Evolutionary conservation across 352 stramenopile genomes (phyloP).

Genomic region (Phytophthora pistaciae): DNA sequence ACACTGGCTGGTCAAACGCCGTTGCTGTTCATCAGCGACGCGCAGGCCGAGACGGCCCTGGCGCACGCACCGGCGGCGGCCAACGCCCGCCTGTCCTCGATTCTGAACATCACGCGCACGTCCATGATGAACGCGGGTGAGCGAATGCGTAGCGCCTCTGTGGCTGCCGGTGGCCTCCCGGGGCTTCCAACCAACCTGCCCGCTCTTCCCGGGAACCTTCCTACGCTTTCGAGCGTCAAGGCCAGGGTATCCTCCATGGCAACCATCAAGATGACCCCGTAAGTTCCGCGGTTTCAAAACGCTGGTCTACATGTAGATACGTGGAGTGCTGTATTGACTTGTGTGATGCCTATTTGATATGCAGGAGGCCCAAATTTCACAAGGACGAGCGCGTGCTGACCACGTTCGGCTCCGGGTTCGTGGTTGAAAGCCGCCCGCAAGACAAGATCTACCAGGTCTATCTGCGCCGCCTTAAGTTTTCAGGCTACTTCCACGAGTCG

Average conservation of each 20-base stretch:
- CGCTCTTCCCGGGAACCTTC: slow-evolving; percentile 50
- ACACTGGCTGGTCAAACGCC: slow-evolving; percentile 34
- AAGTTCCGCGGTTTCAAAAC: slow-evolving; percentile 30
- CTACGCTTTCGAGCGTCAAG: slow-evolving; percentile 76
- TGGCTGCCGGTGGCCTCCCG: slow-evolving; percentile 53
- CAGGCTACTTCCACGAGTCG: slow-evolving; percentile 79
- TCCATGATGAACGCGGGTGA: slow-evolving; percentile 75
- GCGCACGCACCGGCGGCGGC: slow-evolving; percentile 34
- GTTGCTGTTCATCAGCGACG: slow-evolving; percentile 59
- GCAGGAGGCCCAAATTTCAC: slow-evolving; percentile 73
- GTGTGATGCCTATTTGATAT: slow-evolving; percentile 4
- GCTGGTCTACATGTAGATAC: neutral
- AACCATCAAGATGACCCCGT: slow-evolving; percentile 73
- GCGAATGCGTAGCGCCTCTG: slow-evolving; percentile 69
- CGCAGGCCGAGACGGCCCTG: slow-evolving; percentile 53
- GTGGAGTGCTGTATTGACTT: slow-evolving; percentile 2
- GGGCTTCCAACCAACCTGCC: slow-evolving; percentile 46
- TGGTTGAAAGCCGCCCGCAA: slow-evolving; percentile 60
- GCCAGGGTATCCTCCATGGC: slow-evolving; percentile 75
- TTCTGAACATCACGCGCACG: slow-evolving; percentile 76
- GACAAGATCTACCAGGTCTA: slow-evolving; percentile 86
- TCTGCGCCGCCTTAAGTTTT: slow-evolving; percentile 77
- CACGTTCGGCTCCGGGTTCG: slow-evolving; percentile 81
- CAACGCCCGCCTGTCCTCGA: slow-evolving; percentile 75
- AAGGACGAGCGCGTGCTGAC: slow-evolving; percentile 84